Base-by-base conservation (phyloP, 1,139 yeast species). In the Taiozyma onychis region DNA sequence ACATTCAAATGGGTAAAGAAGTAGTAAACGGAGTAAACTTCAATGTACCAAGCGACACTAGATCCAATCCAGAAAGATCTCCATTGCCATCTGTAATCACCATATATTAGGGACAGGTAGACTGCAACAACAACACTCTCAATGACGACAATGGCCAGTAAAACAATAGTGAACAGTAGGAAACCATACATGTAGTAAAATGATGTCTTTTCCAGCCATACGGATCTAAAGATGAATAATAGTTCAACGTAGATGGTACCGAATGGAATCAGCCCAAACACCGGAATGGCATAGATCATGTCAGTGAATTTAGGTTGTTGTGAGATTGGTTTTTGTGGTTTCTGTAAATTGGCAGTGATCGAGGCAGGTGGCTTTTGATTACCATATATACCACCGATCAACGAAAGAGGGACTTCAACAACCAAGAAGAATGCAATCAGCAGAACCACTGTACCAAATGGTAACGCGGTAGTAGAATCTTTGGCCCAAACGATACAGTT, bases 1-100 rank as follows among this genome's bases (percentile, higher is more conserved):
- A 84, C 76, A 52, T 78, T 76, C 63, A 85, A 71, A 57, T 77
- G 74, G 46, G 69, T 70, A 52, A 80, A 61, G 62, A 82, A 80
- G 65, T 88, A 88, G 62, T 85, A 86, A 24, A 85, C 62, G 9
- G 95, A 81, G 64, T 87, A 88, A 3, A 74, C 69, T 60, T 80
- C 80, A 54, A 89, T 76, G 69, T 85, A 88, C 75, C 85, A 75
- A 27, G 90, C 81, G 32, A 81, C 76, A 53, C 90, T 81, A 1
- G 88, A 76, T 4, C 96, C 90, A 41, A 83, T 81, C 54, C 81
- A 67, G 66, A 88, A 88, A 18, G 90, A 75, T 57, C 85, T 75
- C 96, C 97, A 89, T 64, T 88, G 88, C 96, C 97, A 89, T 54
- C 74, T 69, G 49, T 83, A 82, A 61, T 85, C 81, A 49, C 80